Evolutionary conservation across 75 land plant genomes (phyloP).

Genomic region (Ceratopteris richardii): DNA sequence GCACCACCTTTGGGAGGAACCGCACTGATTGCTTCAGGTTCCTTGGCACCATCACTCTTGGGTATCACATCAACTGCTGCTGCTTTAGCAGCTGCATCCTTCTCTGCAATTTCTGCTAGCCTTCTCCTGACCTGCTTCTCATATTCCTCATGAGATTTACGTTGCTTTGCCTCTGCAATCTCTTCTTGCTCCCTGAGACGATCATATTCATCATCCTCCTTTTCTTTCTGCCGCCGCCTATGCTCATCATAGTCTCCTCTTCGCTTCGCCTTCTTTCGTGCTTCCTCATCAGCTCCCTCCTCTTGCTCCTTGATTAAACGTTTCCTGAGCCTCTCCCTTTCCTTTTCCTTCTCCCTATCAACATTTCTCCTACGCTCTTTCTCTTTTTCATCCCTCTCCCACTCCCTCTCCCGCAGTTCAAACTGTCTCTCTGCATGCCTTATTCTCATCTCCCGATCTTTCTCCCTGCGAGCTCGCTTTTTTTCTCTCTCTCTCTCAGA

Average conservation of each 20-base stretch:
- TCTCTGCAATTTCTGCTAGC: slow-evolving; percentile 5
- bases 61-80: not conserved
- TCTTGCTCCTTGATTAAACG: slow-evolving; percentile 67
- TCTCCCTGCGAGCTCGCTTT: slow-evolving; percentile 71
- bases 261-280: slow-evolving; percentile 55
- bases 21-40: no score
- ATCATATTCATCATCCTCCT: slow-evolving; percentile 79
- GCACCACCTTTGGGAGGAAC: no score
- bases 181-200: slow-evolving; percentile 76
- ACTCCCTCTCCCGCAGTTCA: slow-evolving; percentile 69
- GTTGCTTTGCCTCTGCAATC: slow-evolving; percentile 64
- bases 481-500: slow-evolving; percentile 83
- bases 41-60: no score
- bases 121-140: slow-evolving; percentile 14
- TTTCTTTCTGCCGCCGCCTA: slow-evolving; percentile 62
- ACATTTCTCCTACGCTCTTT: slow-evolving; percentile 65
- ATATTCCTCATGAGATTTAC: slow-evolving; percentile 39
- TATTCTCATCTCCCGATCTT: slow-evolving; percentile 56
- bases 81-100: slow-evolving; percentile 3
- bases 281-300: slow-evolving; percentile 74
- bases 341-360: slow-evolving; percentile 95
- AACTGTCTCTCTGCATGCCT: slow-evolving; percentile 74
- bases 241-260: slow-evolving; percentile 57
- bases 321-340: slow-evolving; percentile 61
- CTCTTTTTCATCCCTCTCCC: slow-evolving; percentile 91